Evolutionary conservation across 345 rosid genomes (phyloP).

Genomic region (Sonneratia alba): DNA sequence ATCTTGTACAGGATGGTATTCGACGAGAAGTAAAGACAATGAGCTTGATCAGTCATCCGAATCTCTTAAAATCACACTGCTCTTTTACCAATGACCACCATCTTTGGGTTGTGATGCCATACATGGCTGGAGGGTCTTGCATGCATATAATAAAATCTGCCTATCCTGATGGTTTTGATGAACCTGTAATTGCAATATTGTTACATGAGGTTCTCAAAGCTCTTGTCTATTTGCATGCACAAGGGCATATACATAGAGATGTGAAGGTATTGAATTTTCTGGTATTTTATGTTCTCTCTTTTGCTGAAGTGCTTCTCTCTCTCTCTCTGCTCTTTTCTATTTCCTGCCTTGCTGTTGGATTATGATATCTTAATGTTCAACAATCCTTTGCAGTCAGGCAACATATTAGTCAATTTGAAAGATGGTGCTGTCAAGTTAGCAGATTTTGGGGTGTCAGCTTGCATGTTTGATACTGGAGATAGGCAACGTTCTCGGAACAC

Average conservation of each 20-base stretch:
- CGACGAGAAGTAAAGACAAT: constrained; percentile 95
- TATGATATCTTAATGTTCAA: constrained; percentile 9
- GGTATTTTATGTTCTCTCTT: neutral
- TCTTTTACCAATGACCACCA: constrained; percentile 69
- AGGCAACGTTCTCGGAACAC: constrained; percentile 96
- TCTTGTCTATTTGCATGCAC: constrained; percentile 85
- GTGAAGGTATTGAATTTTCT: constrained; percentile 60
- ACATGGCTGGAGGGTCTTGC: constrained; percentile 98
- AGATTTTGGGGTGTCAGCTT: constrained; percentile 95
- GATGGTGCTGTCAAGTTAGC: constrained; percentile 91
- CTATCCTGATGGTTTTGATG: constrained; percentile 85
- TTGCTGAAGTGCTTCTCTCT: neutral
- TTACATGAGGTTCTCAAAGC: constrained; percentile 90
- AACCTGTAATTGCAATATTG: constrained; percentile 81
- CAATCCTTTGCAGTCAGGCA: constrained; percentile 67
- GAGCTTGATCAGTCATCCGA: constrained; percentile 84
- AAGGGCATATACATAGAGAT: constrained; percentile 97
- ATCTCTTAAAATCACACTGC: constrained; percentile 75
- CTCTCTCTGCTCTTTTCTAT: neutral
- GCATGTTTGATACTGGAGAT: constrained; percentile 98
- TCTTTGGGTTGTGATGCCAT: constrained; percentile 99
- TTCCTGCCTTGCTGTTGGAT: neutral
- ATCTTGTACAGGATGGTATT: constrained; percentile 70
- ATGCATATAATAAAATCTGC: constrained; percentile 87
- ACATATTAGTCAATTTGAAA: constrained; percentile 66